Evolutionary conservation across 441 rosid genomes (phyloP).

Genomic region (Flueggea neowawraea): DNA sequence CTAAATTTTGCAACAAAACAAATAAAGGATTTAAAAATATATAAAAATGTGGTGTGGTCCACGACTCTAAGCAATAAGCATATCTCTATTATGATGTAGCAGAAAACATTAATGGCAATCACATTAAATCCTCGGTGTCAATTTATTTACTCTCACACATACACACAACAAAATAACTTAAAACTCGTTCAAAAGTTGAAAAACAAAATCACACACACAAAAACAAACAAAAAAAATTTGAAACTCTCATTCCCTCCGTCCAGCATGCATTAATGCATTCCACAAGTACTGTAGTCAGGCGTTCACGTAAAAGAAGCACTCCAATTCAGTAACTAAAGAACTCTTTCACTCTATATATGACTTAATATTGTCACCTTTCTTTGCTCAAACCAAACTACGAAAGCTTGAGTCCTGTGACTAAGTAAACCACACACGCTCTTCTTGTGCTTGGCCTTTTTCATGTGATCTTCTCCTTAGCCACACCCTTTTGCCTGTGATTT

Average conservation of each 20-base stretch:
- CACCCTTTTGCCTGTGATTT: constrained; percentile 49
- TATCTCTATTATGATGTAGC: background rate
- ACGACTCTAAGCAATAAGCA: background rate
- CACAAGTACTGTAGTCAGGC: constrained; percentile 7
- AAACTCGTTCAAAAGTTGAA: background rate
- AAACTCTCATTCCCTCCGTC: constrained; percentile 12
- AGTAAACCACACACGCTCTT: constrained; percentile 10
- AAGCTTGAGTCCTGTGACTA: constrained; percentile 34
- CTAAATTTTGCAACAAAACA: background rate
- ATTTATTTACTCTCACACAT: constrained; percentile 18
- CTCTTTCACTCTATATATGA: constrained; percentile 2
- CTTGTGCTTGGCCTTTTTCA: constrained; percentile 29
- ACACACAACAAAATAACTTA: too few relatives aligned
- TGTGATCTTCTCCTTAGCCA: constrained; percentile 33
- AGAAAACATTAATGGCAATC: constrained; percentile 31
- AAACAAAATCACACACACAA: background rate
- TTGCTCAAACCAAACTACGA: background rate
- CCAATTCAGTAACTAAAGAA: constrained; percentile 21
- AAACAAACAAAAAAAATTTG: background rate
- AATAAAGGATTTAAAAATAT: background rate
- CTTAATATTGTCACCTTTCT: background rate
- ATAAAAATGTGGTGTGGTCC: constrained; percentile 7
- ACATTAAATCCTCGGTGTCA: constrained; percentile 22
- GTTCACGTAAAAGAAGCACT: constrained; percentile 34
- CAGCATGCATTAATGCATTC: constrained; percentile 19